These are phyloP conservation scores for Rhizopogon hawkerae DNA, from an alignment of 1,284 basidiomycete genomes.

Conservation along the genomic window DNA sequence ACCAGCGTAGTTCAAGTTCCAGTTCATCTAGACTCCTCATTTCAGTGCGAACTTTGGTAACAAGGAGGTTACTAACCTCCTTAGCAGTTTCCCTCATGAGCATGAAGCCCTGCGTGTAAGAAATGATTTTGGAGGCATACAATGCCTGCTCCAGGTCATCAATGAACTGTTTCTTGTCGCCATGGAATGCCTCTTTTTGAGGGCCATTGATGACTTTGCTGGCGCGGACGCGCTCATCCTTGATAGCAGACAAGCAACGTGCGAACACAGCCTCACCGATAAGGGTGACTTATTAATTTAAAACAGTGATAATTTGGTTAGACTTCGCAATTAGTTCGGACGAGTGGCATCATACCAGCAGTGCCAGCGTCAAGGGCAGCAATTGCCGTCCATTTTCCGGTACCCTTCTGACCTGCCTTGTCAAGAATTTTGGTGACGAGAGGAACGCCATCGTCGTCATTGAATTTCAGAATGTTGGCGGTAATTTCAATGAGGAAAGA, in stretches of 20 bases:
- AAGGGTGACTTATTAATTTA: constrained; percentile 67
- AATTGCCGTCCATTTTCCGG: constrained; percentile 99
- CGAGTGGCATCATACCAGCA: constrained; percentile 47
- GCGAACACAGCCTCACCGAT: constrained; percentile 99
- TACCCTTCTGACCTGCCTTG: constrained; percentile 97
- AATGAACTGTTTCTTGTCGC: constrained; percentile 99
- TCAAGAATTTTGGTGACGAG: constrained; percentile 94
- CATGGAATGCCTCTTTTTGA: constrained; percentile 87
- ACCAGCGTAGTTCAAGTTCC: constrained; percentile 91
- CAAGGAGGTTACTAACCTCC: constrained; percentile 52
- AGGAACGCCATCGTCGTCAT: constrained; percentile 90
- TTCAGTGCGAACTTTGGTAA: constrained; percentile 5
- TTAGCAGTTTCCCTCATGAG: constrained; percentile 98
- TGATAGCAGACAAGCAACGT: constrained; percentile 95
- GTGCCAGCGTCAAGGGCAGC: constrained; percentile 95
- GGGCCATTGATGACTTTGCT: constrained; percentile 89
- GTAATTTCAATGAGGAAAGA: constrained; percentile 99
- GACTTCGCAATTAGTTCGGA: constrained; percentile 5
- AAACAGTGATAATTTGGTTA: constrained; percentile 3
- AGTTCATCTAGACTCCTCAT: constrained; percentile 41
- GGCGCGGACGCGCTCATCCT: constrained; percentile 92
- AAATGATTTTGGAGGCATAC: constrained; percentile 99
- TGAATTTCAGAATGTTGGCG: constrained; percentile 89
- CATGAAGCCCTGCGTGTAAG: constrained; percentile 99
- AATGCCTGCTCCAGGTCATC: constrained; percentile 98